These are phyloP conservation scores for Suhomyces pyralidae DNA, from an alignment of 805 yeast species.

Conservation along the genomic window DNA sequence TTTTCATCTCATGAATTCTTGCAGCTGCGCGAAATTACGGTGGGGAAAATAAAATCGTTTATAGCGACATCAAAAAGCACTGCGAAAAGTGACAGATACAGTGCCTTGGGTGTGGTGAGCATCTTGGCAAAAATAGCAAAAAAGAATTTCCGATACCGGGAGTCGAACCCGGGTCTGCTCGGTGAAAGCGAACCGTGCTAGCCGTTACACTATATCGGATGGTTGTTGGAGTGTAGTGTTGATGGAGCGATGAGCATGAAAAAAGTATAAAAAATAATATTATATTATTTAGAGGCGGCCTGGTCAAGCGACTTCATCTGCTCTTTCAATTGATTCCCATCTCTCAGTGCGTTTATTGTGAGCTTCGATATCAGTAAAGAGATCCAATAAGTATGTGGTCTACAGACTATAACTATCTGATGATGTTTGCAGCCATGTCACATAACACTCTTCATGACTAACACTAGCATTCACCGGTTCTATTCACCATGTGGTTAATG, in stretches of 20 bases:
- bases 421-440: background rate
- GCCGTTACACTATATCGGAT: conserved; percentile 79
- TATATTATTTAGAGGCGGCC: background rate
- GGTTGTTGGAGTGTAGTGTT: background rate
- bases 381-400: too few species aligned
- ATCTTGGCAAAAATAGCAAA: too few species aligned
- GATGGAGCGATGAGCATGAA: background rate
- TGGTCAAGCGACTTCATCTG: too few species aligned
- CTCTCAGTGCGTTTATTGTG: background rate
- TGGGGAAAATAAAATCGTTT: background rate
- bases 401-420: too few species aligned
- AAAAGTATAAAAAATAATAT: background rate
- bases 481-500: too few species aligned
- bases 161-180: conserved; percentile 83
- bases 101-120: background rate
- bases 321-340: too few species aligned
- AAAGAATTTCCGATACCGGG: conserved; percentile 66
- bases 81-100: background rate
- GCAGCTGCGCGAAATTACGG: background rate
- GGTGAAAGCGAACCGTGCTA: conserved; percentile 82
- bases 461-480: too few species aligned
- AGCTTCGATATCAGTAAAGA: too few species aligned
- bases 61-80: background rate
- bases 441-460: background rate
- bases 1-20: conserved; percentile 1